phyloP scores from a whole-genome alignment of 257 asterid species.

The Coffea canephora region DNA sequence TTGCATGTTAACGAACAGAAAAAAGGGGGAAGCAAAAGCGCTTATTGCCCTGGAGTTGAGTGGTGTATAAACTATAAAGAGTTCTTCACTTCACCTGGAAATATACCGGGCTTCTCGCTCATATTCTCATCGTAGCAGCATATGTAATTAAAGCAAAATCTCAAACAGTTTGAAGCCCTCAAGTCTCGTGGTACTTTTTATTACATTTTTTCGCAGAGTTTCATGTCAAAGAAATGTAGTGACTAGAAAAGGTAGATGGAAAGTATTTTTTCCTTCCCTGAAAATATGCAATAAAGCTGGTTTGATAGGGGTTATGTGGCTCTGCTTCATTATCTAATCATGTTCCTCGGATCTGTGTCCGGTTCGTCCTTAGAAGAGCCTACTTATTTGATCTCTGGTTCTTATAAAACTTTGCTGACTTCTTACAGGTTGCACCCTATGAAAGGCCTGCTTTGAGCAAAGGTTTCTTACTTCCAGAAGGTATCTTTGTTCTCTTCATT shows the following conservation, averaged over 20 bases:
- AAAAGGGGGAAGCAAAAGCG: background rate
- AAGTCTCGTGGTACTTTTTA: background rate
- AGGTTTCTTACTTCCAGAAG: conserved; percentile 89
- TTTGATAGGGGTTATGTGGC: background rate
- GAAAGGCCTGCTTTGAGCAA: conserved; percentile 94
- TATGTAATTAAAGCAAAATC: background rate
- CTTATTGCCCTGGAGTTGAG: background rate
- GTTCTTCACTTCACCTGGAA: background rate
- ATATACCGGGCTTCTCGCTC: background rate
- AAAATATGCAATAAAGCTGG: background rate
- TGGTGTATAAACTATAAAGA: no score
- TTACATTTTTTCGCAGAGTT: background rate
- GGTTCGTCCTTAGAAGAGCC: background rate
- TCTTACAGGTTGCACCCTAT: conserved; percentile 82
- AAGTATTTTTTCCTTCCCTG: background rate
- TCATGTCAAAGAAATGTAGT: background rate
- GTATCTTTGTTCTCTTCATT: conserved; percentile 32
- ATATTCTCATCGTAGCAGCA: background rate
- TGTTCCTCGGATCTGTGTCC: background rate
- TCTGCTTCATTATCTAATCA: background rate
- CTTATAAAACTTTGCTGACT: conserved; percentile 11
- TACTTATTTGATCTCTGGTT: background rate
- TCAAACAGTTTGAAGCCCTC: background rate
- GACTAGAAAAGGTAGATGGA: background rate
- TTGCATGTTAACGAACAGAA: background rate